These are phyloP conservation scores for Eimeria tenella DNA, from an alignment of 169 alveolate species.

Conservation along the genomic window DNA sequence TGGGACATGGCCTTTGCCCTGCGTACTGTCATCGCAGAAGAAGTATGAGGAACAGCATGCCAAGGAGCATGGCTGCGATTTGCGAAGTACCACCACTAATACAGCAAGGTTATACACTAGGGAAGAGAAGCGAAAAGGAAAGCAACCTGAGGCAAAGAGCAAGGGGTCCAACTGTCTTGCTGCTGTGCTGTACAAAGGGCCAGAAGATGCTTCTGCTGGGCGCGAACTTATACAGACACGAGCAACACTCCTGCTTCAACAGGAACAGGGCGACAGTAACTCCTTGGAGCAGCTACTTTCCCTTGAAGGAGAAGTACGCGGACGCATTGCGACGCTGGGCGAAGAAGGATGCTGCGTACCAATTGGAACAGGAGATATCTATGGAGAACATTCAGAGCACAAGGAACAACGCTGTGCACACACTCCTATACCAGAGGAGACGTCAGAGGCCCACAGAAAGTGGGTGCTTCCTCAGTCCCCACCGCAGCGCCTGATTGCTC, in stretches of 20 bases:
- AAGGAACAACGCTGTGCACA: constrained; percentile 1
- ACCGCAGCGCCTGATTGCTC: constrained; percentile 66
- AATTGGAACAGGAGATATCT: not conserved
- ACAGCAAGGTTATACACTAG: no score
- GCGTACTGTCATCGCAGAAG: not conserved
- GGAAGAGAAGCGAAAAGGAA: not conserved
- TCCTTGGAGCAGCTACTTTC: constrained; percentile 14
- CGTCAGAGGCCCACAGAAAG: not conserved
- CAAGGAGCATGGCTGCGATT: not conserved
- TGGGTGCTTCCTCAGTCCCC: constrained; percentile 15
- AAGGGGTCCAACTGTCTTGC: not conserved
- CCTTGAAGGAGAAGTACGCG: constrained; percentile 44
- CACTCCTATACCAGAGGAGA: constrained; percentile 63
- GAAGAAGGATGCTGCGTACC: not conserved
- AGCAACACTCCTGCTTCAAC: constrained; percentile 31
- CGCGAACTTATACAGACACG: constrained; percentile 57
- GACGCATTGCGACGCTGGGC: constrained; percentile 51
- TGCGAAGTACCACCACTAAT: not conserved
- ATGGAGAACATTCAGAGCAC: not conserved
- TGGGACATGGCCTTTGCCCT: not conserved
- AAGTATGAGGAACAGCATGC: not conserved
- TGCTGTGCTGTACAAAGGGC: constrained; percentile 43
- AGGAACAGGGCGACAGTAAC: constrained; percentile 21
- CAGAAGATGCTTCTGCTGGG: constrained; percentile 64
- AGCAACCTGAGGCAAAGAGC: not conserved